Evolutionary conservation across 345 rosid species (phyloP).

Genomic region (Hevea brasiliensis): DNA sequence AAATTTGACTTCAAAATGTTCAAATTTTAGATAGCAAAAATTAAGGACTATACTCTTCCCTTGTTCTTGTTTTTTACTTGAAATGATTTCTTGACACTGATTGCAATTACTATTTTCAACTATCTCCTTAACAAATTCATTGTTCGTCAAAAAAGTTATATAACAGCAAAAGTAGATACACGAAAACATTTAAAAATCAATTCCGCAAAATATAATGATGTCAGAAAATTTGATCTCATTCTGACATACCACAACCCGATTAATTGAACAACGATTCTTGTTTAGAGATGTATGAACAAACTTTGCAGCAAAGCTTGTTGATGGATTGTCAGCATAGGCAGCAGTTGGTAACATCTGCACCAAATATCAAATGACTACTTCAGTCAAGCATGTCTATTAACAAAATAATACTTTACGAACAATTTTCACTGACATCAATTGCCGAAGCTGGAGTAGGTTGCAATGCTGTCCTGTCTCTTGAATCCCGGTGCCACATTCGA

Average conservation of each 20-base stretch:
- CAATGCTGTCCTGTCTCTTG: conserved; percentile 71
- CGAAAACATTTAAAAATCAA: not conserved
- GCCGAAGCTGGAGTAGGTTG: conserved; percentile 95
- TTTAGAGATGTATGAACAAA: conserved; percentile 95
- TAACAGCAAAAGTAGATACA: too few species aligned
- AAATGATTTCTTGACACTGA: not conserved
- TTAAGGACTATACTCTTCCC: not conserved
- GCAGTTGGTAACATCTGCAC: conserved; percentile 83
- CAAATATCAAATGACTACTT: conserved; percentile 19
- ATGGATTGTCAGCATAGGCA: conserved; percentile 93
- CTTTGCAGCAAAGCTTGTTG: conserved; percentile 91
- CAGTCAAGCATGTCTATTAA: conserved; percentile 5
- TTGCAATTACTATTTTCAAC: not conserved
- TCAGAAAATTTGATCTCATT: not conserved
- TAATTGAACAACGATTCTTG: conserved; percentile 94
- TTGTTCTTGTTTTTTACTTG: not conserved
- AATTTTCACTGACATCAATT: conserved; percentile 61
- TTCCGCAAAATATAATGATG: conserved; percentile 2
- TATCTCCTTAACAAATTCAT: not conserved
- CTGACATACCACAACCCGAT: conserved; percentile 74
- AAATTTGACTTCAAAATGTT: not conserved
- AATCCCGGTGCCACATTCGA: conserved; percentile 83
- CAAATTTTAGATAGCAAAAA: not conserved
- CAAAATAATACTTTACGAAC: conserved; percentile 14
- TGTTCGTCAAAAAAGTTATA: too few species aligned